Base-by-base conservation (phyloP, 2,329 filamentous ascomycete genomes). In the Claviceps digitariae region DNA sequence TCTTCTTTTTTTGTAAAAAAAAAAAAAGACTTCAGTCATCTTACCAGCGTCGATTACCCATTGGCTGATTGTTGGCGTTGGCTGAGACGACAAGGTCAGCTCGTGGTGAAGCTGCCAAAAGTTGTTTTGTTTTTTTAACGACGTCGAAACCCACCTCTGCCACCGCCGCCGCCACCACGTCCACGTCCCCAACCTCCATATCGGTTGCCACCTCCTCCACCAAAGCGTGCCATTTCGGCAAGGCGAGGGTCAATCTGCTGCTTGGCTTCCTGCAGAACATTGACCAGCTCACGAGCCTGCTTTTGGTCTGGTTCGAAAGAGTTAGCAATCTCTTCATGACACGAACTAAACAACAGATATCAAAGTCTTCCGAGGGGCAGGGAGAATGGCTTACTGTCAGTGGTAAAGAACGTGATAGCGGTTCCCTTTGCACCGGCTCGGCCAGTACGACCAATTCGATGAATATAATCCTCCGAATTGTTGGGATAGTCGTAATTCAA, bases 401-500 rank as follows among this genome's bases (percentile, higher is more conserved):
- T 93, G 71, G 93, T 97, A 75, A 98, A 98, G 66, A 98, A 82
- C 60, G 93, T 97, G 68, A 97, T 97, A 69, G 93, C 93, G 64
- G 90, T 97, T 75, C 93, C 93, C 60, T 85, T 88, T 66, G 86
- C 85, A 75, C 93, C 93, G 68, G 93, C 91, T 78, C 91, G 87
- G 64, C 93, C 91, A 64, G 93, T 97, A 75, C 93, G 87, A 65
- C 93, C 93, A 71, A 91, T 93, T 71, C 93, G 87, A 69, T 96
- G 93, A 63, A 97, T 95, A 67, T 97, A 97, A 68, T 97, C 91
- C 76, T 98, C 93, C 66, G 93, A 83, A 74, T 97, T 97, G 79
- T 97, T 97, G 72, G 91, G 91, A 74, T 97, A 97, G 72, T 97
- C 93, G 87, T 97, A 96, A 84, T 97, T 97, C 76, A 98, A 82